phyloP scores from a whole-genome alignment of 495 filamentous ascomycete species.

The Podospora appendiculata region DNA sequence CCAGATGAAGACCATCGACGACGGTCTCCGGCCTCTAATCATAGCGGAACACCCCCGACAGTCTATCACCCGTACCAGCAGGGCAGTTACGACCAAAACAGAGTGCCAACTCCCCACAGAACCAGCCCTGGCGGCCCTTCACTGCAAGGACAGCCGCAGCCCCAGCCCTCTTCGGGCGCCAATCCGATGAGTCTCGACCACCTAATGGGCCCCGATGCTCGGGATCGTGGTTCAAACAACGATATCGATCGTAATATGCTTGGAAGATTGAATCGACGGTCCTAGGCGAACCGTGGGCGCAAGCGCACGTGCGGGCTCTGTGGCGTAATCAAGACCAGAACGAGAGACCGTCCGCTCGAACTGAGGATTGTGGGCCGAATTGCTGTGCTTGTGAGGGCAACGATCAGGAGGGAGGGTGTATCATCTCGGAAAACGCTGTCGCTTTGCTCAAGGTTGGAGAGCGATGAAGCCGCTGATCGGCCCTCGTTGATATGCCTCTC shows the following conservation, averaged over 20 bases:
- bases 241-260: conserved; percentile 41
- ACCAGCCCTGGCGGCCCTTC: conserved; percentile 17
- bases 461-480: no score
- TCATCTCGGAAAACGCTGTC: no score
- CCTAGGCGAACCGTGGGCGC: not conserved
- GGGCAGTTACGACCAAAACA: conserved; percentile 15
- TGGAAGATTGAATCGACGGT: conserved; percentile 18
- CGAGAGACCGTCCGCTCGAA: no score
- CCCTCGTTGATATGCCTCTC: no score
- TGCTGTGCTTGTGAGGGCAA: no score
- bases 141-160: not conserved
- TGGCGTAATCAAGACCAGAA: no score
- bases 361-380: no score
- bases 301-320: no score
- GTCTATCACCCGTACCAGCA: conserved; percentile 21
- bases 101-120: conserved; percentile 15
- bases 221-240: conserved; percentile 8
- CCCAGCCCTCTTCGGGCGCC: conserved; percentile 3
- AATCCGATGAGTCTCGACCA: conserved; percentile 40
- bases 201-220: conserved; percentile 21
- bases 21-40: conserved; percentile 36
- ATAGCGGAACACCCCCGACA: conserved; percentile 30
- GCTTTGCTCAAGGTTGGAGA: no score
- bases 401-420: no score
- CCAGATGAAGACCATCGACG: conserved; percentile 36